phyloP scores from a whole-genome alignment of 1,284 basidiomycete species.

The Takashimella koratensis region DNA sequence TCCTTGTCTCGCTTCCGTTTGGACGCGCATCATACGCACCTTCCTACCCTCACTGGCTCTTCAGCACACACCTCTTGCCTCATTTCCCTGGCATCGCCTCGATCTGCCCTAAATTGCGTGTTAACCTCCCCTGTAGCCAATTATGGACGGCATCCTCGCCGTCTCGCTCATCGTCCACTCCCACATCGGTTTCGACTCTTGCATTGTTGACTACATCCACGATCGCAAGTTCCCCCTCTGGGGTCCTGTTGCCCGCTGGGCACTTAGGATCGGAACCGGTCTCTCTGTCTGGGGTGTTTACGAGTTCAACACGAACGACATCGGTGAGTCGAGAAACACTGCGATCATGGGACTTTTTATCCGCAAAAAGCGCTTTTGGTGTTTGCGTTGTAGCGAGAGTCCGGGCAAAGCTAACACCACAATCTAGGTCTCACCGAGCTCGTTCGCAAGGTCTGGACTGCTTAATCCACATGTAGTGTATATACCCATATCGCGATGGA shows the following conservation, averaged over 20 bases:
- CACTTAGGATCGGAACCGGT: slow-evolving; percentile 70
- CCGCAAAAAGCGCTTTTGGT: too few relatives aligned
- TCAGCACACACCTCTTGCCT: too few relatives aligned
- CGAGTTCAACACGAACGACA: slow-evolving; percentile 95
- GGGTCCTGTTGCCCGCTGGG: slow-evolving; percentile 69
- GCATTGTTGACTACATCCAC: slow-evolving; percentile 86
- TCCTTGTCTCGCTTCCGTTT: too few relatives aligned
- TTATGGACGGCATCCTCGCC: slow-evolving; percentile 84
- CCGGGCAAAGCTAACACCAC: too few relatives aligned
- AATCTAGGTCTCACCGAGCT: slow-evolving; percentile 69
- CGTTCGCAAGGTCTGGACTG: slow-evolving; percentile 63
- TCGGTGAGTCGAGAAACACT: slow-evolving; percentile 80
- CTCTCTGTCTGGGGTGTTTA: slow-evolving; percentile 88
- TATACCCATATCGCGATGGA: not conserved
- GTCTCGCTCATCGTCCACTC: slow-evolving; percentile 86
- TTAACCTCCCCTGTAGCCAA: slow-evolving; percentile 52
- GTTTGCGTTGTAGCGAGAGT: too few relatives aligned
- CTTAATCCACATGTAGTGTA: slow-evolving; percentile 44
- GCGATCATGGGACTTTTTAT: too few relatives aligned
- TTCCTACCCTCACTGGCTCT: too few relatives aligned
- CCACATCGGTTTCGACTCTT: slow-evolving; percentile 76
- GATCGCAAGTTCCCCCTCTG: slow-evolving; percentile 83
- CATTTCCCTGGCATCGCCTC: too few relatives aligned
- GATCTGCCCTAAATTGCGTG: not conserved
- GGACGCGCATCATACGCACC: too few relatives aligned